Evolutionary conservation across 1,284 basidiomycete species (phyloP), one percentile per base, ranked within the genome.

Genomic region (Fomitopsis schrenkii): DNA sequence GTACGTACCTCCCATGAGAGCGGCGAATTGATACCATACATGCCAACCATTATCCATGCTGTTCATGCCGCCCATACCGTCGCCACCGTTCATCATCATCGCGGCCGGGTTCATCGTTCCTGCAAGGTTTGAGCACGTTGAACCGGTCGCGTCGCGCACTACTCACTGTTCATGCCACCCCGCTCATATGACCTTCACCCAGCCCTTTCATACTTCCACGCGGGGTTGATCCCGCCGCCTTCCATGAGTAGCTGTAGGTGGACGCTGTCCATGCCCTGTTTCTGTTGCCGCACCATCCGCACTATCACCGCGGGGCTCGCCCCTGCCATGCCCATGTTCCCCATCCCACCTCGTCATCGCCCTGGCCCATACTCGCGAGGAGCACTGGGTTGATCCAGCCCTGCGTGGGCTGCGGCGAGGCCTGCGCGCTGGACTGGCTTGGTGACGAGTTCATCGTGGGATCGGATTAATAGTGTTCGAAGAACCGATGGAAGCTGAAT

Each of bases 1-100:
- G 8, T 28, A 62, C 66, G 63, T 59, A 68, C 68, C 64, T 30
- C 50, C 55, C 64, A 68, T 67, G 38, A 64, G 44, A 26, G 61
- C 61, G 33, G 61, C 61, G 30, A 58, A 54, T 64, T 65, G 48
- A 65, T 65, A 9, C 58, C 48, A 40, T 58, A 55, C 60, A 62
- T 57, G 15, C 40, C 56, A 17, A 50, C 59, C 64, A 65, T 56
- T 46, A 10, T 40, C 41, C 59, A 64, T 63, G 38, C 52, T 52
- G 15, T 64, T 57, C 58, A 67, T 68, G 4, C 22, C 22, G 22
- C 22, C 22, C 22, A 2, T 22, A 22, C 59, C 60, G 22, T 2
- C 22, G 17, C 59, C 62, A 26, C 57, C 57, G 62, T 61, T 56
- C 55, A 56, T 62, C 62, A 63, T 64, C 38, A 58, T 36, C 33